These are phyloP conservation scores for Mycotypha africana DNA, from an alignment of 371 early-diverging fungal genomes.

Conservation along the genomic window DNA sequence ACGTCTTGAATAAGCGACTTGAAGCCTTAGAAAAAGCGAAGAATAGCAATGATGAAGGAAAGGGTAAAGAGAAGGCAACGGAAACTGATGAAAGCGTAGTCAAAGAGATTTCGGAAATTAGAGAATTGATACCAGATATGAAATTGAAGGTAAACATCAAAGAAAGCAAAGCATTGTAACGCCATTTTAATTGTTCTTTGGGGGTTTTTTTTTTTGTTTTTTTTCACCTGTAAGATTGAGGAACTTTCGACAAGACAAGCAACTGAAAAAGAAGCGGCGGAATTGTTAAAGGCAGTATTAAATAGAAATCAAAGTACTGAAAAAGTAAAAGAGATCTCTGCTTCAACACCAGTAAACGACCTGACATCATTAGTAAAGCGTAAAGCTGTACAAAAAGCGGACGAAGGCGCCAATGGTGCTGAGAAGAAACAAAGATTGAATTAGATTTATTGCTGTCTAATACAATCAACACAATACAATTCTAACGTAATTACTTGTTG, in stretches of 20 bases:
- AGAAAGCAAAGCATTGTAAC: too few relatives aligned
- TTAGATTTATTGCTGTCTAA: neutral
- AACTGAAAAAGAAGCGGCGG: conserved; percentile 32
- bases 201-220: too few relatives aligned
- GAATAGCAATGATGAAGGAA: conserved; percentile 31
- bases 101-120: conserved; percentile 39
- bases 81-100: conserved; percentile 3
- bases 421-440: conserved; percentile 14
- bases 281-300: conserved; percentile 26
- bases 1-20: conserved; percentile 48
- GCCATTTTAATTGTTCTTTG: too few relatives aligned
- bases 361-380: conserved; percentile 39
- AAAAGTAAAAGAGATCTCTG: conserved; percentile 4
- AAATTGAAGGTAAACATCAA: conserved; percentile 40
- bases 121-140: conserved; percentile 44
- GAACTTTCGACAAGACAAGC: conserved; percentile 33
- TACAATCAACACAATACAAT: neutral
- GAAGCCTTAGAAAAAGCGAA: conserved; percentile 9
- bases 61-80: conserved; percentile 30
- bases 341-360: conserved; percentile 33
- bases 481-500: neutral
- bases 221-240: too few relatives aligned
- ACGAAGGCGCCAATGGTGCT: neutral
- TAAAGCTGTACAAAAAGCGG: conserved; percentile 12
- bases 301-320: conserved; percentile 1